phyloP scores from a whole-genome alignment of 2,329 filamentous ascomycete species.

The Mycosphaerella arachidis region DNA sequence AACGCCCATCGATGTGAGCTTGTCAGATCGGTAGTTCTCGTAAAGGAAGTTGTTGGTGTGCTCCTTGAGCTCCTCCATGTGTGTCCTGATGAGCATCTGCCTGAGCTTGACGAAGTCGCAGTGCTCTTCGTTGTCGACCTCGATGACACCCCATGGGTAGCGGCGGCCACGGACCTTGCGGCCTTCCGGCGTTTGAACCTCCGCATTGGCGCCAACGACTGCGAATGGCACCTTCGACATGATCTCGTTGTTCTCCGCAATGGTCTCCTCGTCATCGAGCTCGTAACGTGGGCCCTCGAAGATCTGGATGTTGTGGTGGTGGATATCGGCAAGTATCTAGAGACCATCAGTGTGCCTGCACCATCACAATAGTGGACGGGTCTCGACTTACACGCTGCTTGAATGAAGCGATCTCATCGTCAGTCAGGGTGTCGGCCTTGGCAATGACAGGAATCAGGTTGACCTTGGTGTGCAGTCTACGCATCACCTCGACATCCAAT shows the following conservation, averaged over 20 bases:
- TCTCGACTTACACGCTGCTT: constrained; percentile 78
- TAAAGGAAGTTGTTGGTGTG: constrained; percentile 99
- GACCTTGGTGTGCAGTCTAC: constrained; percentile 98
- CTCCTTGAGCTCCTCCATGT: constrained; percentile 99
- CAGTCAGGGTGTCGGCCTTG: constrained; percentile 95
- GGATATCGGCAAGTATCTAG: constrained; percentile 93
- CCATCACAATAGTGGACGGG: not conserved
- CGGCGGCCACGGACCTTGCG: constrained; percentile 92
- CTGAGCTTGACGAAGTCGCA: constrained; percentile 99
- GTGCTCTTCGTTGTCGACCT: constrained; percentile 99
- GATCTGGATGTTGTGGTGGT: constrained; percentile 96
- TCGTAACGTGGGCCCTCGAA: constrained; percentile 98
- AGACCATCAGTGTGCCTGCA: constrained; percentile 18
- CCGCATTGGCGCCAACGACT: constrained; percentile 92
- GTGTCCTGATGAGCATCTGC: constrained; percentile 99
- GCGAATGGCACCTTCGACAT: constrained; percentile 99
- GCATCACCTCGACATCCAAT: constrained; percentile 98
- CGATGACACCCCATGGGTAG: constrained; percentile 97
- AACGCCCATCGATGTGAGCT: constrained; percentile 97
- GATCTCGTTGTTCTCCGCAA: constrained; percentile 99
- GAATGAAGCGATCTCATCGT: constrained; percentile 91
- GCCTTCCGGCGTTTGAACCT: constrained; percentile 85
- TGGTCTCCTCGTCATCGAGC: constrained; percentile 98
- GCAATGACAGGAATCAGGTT: constrained; percentile 99
- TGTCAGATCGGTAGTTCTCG: constrained; percentile 99